phyloP scores from a whole-genome alignment of 2,329 filamentous ascomycete genomes.

The Exophiala sp. region DNA sequence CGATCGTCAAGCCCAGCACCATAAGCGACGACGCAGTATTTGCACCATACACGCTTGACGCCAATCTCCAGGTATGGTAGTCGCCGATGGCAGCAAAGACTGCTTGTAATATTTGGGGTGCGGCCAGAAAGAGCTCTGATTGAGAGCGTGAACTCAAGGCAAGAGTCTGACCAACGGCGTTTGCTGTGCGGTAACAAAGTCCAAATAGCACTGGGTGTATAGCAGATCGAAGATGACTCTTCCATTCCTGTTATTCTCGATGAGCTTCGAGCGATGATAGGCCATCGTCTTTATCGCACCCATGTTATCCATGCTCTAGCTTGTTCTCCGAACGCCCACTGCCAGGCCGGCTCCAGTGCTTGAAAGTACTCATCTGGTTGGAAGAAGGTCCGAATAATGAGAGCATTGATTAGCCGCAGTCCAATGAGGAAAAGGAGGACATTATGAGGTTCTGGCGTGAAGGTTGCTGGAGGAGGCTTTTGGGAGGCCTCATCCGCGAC shows the following conservation, averaged over 20 bases:
- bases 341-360: slow-evolving; percentile 90
- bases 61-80: slow-evolving; percentile 83
- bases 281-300: slow-evolving; percentile 54
- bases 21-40: slow-evolving; percentile 63
- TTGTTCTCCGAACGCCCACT: slow-evolving; percentile 71
- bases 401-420: slow-evolving; percentile 75
- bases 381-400: slow-evolving; percentile 83
- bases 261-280: slow-evolving; percentile 10
- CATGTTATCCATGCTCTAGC: slow-evolving; percentile 87
- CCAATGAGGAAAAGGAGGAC: slow-evolving; percentile 51
- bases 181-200: slow-evolving; percentile 62
- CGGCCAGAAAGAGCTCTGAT: slow-evolving; percentile 65
- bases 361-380: slow-evolving; percentile 99
- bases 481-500: neutral
- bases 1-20: slow-evolving; percentile 66
- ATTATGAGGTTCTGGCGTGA: slow-evolving; percentile 9
- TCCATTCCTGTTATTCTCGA: slow-evolving; percentile 72
- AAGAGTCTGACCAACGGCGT: slow-evolving; percentile 55
- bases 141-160: slow-evolving; percentile 53
- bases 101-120: slow-evolving; percentile 74
- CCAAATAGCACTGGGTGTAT: slow-evolving; percentile 88
- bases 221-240: slow-evolving; percentile 78
- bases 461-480: neutral
- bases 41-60: slow-evolving; percentile 67
- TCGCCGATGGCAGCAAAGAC: slow-evolving; percentile 74